Conservation (phyloP, 306 rosid species). For the Trifolium subterraneum region DNA sequence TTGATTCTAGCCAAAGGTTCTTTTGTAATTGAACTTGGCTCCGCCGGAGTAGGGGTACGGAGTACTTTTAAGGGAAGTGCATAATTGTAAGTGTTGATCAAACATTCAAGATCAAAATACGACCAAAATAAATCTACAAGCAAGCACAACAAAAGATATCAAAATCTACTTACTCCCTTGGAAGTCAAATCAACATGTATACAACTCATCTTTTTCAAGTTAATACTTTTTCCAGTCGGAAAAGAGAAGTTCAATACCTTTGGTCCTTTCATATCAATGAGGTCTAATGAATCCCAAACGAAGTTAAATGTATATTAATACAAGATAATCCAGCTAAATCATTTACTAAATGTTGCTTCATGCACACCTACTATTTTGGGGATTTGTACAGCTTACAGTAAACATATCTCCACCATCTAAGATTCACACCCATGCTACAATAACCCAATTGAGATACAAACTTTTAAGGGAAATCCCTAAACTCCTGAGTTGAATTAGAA, state of each 20-base stretch:
- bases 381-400: conserved; percentile 14
- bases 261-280: background rate
- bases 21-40: background rate
- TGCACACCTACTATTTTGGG: conserved; percentile 12
- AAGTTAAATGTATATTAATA: conserved; percentile 1
- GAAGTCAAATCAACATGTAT: background rate
- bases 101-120: background rate
- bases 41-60: background rate
- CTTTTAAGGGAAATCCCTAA: background rate
- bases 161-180: background rate
- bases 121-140: background rate
- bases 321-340: conserved; percentile 11
- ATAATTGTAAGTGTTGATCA: background rate
- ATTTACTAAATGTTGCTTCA: conserved; percentile 18
- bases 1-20: background rate
- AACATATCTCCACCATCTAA: background rate
- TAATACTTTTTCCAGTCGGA: background rate
- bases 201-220: background rate
- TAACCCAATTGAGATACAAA: background rate
- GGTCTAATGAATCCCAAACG: conserved; percentile 11
- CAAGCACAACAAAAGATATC: background rate
- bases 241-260: background rate
- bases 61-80: background rate
- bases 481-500: background rate
- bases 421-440: background rate